These are phyloP conservation scores for Sextonia rubra DNA, from an alignment of 164 flowering plant species.

Conservation along the genomic window DNA sequence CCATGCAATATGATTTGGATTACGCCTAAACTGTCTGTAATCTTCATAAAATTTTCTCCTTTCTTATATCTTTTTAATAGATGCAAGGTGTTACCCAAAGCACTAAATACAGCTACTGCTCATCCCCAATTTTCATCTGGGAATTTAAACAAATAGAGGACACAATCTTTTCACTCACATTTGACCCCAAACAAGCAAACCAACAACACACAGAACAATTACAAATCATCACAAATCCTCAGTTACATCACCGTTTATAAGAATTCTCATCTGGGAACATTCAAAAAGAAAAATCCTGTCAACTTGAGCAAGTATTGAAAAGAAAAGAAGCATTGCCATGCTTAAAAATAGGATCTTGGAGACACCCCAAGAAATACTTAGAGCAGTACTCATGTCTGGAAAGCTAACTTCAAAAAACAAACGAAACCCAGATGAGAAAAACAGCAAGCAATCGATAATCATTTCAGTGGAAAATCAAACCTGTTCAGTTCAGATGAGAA, in stretches of 20 bases:
- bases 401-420: neutral
- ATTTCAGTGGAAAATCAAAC: neutral
- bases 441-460: neutral
- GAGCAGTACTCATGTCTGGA: neutral
- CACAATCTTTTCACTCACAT: neutral
- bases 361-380: neutral
- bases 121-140: slow-evolving; percentile 3
- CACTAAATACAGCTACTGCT: neutral
- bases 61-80: too few relatives aligned
- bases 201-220: too few relatives aligned
- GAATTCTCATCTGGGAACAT: neutral
- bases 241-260: neutral
- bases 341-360: neutral
- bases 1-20: too few relatives aligned
- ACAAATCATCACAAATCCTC: neutral
- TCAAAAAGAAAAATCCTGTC: neutral
- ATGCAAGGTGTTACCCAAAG: too few relatives aligned
- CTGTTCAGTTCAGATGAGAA: neutral
- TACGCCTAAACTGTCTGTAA: too few relatives aligned
- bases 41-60: too few relatives aligned
- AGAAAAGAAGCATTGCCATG: neutral
- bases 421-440: neutral
- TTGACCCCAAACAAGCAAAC: neutral
- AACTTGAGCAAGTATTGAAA: too few relatives aligned
- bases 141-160: neutral